phyloP scores from a whole-genome alignment of 2,329 filamentous ascomycete species.

The Aspergillus costaricaensis region DNA sequence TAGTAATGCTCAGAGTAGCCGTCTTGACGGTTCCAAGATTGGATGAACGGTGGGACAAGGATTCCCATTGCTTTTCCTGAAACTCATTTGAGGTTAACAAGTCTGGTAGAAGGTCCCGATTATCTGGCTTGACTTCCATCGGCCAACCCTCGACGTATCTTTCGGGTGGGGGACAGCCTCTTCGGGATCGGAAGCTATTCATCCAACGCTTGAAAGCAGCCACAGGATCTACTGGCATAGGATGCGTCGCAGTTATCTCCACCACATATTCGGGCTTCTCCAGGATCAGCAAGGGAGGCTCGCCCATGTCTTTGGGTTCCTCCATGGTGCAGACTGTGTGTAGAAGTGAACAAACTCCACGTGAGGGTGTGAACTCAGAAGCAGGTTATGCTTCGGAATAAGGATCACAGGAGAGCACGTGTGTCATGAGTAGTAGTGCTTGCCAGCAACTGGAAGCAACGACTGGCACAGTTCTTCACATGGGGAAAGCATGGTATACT shows the following conservation, averaged over 20 bases:
- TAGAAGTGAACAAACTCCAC: not conserved
- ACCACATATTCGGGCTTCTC: conserved; percentile 5
- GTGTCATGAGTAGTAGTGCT: not conserved
- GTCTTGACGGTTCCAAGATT: conserved; percentile 82
- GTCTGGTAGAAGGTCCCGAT: conserved; percentile 15
- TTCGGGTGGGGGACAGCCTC: conserved; percentile 21
- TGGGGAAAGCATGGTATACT: conserved; percentile 3
- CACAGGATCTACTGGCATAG: conserved; percentile 12
- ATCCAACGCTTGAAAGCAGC: conserved; percentile 42
- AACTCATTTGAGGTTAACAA: conserved; percentile 23
- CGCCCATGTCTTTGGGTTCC: conserved; percentile 15
- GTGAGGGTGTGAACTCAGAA: too few species aligned
- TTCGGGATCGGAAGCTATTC: conserved; percentile 37
- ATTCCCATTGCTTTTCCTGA: conserved; percentile 52
- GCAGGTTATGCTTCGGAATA: not conserved
- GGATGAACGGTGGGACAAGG: conserved; percentile 74
- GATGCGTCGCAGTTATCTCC: conserved; percentile 6
- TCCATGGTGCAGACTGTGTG: conserved; percentile 12
- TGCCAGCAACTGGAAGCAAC: not conserved
- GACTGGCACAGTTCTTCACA: not conserved
- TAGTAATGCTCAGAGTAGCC: conserved; percentile 74
- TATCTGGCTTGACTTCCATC: conserved; percentile 23
- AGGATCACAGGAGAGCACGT: not conserved
- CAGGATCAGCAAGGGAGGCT: conserved; percentile 6
- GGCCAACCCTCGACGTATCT: conserved; percentile 43